Evolutionary conservation across 768 basidiomycete genomes (phyloP), one percentile per base, ranked within the genome.

Genomic region (Leccinum fibrillosum): DNA sequence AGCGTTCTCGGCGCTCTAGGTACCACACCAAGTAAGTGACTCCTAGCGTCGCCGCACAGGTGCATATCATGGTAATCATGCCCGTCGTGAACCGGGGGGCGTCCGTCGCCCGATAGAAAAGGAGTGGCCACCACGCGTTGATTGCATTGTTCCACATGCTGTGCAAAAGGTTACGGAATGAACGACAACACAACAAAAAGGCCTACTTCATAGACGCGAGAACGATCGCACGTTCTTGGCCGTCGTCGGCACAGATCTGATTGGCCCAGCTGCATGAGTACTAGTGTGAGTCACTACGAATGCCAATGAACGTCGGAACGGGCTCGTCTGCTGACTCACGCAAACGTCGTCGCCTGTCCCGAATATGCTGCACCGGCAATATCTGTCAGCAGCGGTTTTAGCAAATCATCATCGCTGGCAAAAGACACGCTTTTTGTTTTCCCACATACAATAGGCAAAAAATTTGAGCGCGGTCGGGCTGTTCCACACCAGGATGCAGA

Each of bases 331-430:
- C 34, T 30, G 19, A 76, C 82, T 54, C 61, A 86, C 81, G 86
- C 85, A 65, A 90, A 90, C 25, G 88, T 91, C 17, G 82, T 84
- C 6, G 88, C 90, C 67, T 90, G 90, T 10, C 89, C 88, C 0
- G 87, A 80, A 65, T 86, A 91, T 6, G 86, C 83, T 15, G 86
- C 85, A 2, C 88, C 86, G 5, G 82, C 80, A 10, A 84, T 65
- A 67, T 84, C 81, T 85, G 54, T 49, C 21, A 2, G 49, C 6
- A 9, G 1, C 3, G 13, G 50, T 12, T 30, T 62, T 19, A 53
- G 53, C 7, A 21, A 21, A 6, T 3, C 17, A 42, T 42, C 10
- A 1, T 42, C 39, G 9, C 23, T 23, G 11, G 12, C 5, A 23
- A 45, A 19, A 5, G 4, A 44, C 42, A 56, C 23, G 13, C 52